phyloP scores from a whole-genome alignment of 306 rosid genomes.

The Aeschynomene evenia region DNA sequence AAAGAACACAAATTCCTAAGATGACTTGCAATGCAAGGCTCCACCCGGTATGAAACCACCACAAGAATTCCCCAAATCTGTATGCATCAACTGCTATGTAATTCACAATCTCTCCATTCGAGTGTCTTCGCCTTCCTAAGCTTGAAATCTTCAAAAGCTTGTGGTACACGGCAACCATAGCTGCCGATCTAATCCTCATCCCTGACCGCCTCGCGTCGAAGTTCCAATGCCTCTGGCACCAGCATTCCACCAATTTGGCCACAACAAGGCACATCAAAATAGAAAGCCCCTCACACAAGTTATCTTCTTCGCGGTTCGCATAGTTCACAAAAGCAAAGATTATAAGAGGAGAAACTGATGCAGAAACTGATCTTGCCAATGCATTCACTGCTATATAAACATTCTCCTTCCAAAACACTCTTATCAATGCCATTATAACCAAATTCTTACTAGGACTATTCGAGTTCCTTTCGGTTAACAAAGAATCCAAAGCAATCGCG shows the following conservation, averaged over 20 bases:
- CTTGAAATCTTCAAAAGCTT: constrained; percentile 64
- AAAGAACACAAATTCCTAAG: constrained; percentile 45
- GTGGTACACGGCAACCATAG: constrained; percentile 62
- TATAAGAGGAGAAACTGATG: constrained; percentile 52
- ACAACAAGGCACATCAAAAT: constrained; percentile 45
- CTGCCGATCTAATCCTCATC: constrained; percentile 64
- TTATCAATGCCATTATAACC: constrained; percentile 37
- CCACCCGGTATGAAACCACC: constrained; percentile 68
- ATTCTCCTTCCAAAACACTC: constrained; percentile 49
- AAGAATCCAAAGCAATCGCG: constrained; percentile 44
- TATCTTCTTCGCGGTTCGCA: constrained; percentile 21
- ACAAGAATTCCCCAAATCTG: constrained; percentile 64
- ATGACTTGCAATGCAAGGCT: constrained; percentile 36
- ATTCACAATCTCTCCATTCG: constrained; percentile 66
- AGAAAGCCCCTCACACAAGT: constrained; percentile 34
- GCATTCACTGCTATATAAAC: constrained; percentile 38
- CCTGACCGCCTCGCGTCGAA: constrained; percentile 56
- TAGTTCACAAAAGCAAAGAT: constrained; percentile 55
- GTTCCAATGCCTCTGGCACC: constrained; percentile 57
- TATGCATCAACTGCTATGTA: constrained; percentile 72
- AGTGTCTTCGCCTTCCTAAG: constrained; percentile 49
- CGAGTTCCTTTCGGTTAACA: constrained; percentile 23
- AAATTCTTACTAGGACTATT: constrained; percentile 36
- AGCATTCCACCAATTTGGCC: constrained; percentile 49
- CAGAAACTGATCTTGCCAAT: constrained; percentile 37